Base-by-base conservation (phyloP, 345 rosid genomes). In the Salix caprea region DNA sequence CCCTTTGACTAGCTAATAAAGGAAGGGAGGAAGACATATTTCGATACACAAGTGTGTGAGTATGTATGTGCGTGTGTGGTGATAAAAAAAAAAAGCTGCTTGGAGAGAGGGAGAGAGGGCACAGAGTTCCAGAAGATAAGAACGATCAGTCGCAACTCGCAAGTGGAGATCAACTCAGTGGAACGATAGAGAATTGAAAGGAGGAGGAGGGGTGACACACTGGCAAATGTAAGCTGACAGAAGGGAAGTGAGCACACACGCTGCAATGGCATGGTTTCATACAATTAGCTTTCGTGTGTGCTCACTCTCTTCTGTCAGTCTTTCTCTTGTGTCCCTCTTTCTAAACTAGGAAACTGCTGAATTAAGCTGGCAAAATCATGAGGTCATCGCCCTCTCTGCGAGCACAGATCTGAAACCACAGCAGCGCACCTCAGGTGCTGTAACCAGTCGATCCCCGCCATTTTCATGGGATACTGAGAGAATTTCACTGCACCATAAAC, bases 261-360 rank as follows among this genome's bases (percentile, higher is more conserved):
- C 65, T 58, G 82, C 88, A 83, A 81, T 79, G 81, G 82, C 77
- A 86, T 87, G 83, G 58, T 50, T 42, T 75, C 83, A 84, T 82
- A 86, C 88, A 83, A 88, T 76, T 5, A 82, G 84, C 85, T 87
- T 76, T 58, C 5, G 93, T 86, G 82, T 86, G 89, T 88, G 93
- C 93, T 88, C 93, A 88, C 90, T 90, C 91, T 88, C 93, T 90
- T 79, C 93, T 90, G 93, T 90, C 93, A 86, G 79, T 76, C 83
- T 73, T 67, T 77, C 79, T 54, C 70, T 66, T 42, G 36, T 76
- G 37, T 34, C 56, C 48, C 76, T 54, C 54, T 36, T 34, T 21
- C 13, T 37, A 10, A 36, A 36, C 13, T 65, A 26, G 68, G 19
- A 65, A 65, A 28, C 46, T 2, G 14, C 3, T 64, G 37, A 7